Evolutionary conservation across 2,329 filamentous ascomycete genomes (phyloP).

Genomic region (Zopfia rhizophila): DNA sequence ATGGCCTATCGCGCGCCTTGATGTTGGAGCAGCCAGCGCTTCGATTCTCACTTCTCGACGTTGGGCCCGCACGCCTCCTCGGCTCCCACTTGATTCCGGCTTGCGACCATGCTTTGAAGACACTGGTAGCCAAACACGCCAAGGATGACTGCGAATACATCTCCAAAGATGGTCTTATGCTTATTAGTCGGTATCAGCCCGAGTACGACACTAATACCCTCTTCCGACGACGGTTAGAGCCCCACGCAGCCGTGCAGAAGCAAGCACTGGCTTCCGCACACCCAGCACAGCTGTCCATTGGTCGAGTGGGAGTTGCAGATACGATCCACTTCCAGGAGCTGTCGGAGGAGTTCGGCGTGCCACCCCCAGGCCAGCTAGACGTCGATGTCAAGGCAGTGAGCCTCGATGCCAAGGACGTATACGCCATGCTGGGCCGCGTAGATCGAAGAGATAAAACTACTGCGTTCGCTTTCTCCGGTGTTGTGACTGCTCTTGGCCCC

Average conservation of each 20-base stretch:
- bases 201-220: too few species aligned
- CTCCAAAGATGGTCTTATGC: too few species aligned
- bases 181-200: too few species aligned
- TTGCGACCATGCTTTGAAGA: too few species aligned
- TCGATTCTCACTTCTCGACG: conserved; percentile 3
- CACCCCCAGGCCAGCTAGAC: conserved; percentile 1
- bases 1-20: conserved; percentile 3
- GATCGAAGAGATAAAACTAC: conserved; percentile 1
- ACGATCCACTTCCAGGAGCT: conserved; percentile 4
- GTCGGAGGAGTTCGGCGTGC: not conserved
- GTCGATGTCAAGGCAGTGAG: conserved; percentile 1
- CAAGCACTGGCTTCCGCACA: conserved; percentile 4
- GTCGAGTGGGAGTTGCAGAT: conserved; percentile 7
- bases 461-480: not conserved
- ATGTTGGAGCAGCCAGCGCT: conserved; percentile 10
- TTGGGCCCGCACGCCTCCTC: not conserved
- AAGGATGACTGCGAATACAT: conserved; percentile 5
- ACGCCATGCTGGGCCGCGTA: conserved; percentile 3
- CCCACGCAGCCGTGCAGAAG: conserved; percentile 2
- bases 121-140: too few species aligned
- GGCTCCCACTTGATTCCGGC: too few species aligned
- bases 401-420: conserved; percentile 9
- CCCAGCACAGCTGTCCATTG: conserved; percentile 6
- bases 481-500: too few species aligned
- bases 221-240: conserved; percentile 1